phyloP scores from a whole-genome alignment of 768 basidiomycete species.

The Coprinellus micaceus region DNA sequence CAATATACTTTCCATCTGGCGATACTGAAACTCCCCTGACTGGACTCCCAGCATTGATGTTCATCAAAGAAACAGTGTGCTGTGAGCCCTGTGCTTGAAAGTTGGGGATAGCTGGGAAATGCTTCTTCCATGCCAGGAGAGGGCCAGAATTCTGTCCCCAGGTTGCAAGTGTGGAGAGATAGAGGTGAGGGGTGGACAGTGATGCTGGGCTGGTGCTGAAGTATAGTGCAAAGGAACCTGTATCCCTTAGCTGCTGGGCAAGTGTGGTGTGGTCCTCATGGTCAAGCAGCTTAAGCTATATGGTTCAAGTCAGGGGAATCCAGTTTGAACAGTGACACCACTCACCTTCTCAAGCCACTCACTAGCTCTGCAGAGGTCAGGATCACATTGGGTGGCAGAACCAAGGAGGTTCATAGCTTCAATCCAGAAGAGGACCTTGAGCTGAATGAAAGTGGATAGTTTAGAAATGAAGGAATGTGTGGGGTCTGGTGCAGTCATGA shows the following conservation, averaged over 20 bases:
- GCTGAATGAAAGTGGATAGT: constrained; percentile 6
- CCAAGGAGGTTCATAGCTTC: constrained; percentile 10
- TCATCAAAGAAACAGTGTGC: constrained; percentile 3
- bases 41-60: background rate
- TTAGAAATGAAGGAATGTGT: background rate
- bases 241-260: constrained; percentile 6
- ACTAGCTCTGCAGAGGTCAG: background rate
- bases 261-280: background rate
- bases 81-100: constrained; percentile 4
- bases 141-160: constrained; percentile 11
- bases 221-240: constrained; percentile 16
- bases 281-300: background rate
- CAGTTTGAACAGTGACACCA: background rate
- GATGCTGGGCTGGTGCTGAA: constrained; percentile 13
- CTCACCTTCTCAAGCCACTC: background rate
- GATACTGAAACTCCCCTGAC: background rate
- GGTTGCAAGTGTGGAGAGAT: constrained; percentile 21
- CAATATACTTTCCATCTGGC: background rate
- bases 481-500: background rate
- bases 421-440: constrained; percentile 8
- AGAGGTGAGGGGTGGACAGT: constrained; percentile 22
- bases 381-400: background rate
- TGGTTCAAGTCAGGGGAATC: background rate
- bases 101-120: constrained; percentile 12
- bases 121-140: constrained; percentile 8